Base-by-base conservation (phyloP, 192 early-diverging fungal species). In the Backusella psychrophila region DNA sequence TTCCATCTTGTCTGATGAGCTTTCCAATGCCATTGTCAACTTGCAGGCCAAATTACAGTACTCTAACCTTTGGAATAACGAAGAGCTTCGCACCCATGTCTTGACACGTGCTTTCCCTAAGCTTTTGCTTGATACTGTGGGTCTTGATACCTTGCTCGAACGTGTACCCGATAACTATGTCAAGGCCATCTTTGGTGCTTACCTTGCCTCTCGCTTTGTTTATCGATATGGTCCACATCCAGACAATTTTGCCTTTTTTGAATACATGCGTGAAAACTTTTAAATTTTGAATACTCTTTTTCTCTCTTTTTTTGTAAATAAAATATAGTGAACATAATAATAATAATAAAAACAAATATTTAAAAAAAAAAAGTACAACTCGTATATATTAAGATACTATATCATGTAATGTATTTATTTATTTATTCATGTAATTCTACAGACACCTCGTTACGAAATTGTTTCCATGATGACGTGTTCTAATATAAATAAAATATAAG, bases 211-310 rank as follows among this genome's bases (percentile, higher is more conserved):
- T 70, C 90, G 92, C 76, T 99, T 99, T 86, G 94, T 99, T 35
- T 99, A 98, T 89, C 92, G 93, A 84, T 98, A 97, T 76, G 97
- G 97, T 29, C 92, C 93, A 36, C 87, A 93, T 70, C 97, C 97
- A 66, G 90, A 91, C 72, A 96, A 98, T 85, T 98, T 99, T 87
- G 94, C 96, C 70, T 99, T 99, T 90, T 99, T 99, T 85, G 93
- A 97, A 89, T 99, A 92, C 83, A 95, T 99, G 94, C 77, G 77
- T 69, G 77, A 71, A 52, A 78, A 73, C 66, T 78, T 42, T 39
- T 78, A 76, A 71, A 71, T 33, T 49, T 6, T 33, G 3, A 33
- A 33, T 33, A 33, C 33, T 33, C 33, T 33, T 46, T 14, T 33
- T 17, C 12, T 59, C 4, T 59, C 21, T 56, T 7, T 6, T 6